Evolutionary conservation across 1,139 yeast genomes (phyloP).

Genomic region (Pichia sp.): DNA sequence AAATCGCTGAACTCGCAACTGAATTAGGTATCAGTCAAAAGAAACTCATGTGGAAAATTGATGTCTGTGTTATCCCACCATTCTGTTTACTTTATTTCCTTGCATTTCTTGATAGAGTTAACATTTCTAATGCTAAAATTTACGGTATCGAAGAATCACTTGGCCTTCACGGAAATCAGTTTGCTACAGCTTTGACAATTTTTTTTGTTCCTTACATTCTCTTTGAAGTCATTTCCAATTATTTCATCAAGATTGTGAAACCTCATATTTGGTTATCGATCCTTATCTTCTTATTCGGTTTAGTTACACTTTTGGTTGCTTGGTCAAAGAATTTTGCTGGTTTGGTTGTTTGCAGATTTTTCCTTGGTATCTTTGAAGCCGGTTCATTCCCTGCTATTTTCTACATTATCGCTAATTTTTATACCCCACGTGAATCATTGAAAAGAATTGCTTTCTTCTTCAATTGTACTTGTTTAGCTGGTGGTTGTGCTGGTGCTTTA

Average conservation of each 20-base stretch:
- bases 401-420: constrained; percentile 52
- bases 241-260: constrained; percentile 47
- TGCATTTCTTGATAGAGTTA: constrained; percentile 66
- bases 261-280: constrained; percentile 61
- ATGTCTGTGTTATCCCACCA: constrained; percentile 60
- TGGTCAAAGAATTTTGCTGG: constrained; percentile 52
- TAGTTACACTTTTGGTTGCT: constrained; percentile 59
- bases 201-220: constrained; percentile 69
- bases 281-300: constrained; percentile 54
- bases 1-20: constrained; percentile 35
- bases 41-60: constrained; percentile 55
- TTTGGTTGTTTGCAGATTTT: constrained; percentile 52
- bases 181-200: constrained; percentile 57
- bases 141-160: constrained; percentile 55
- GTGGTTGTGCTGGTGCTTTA: constrained; percentile 78
- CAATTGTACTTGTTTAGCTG: constrained; percentile 65
- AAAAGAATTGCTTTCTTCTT: constrained; percentile 63
- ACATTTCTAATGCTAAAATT: constrained; percentile 66
- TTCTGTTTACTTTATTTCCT: constrained; percentile 61
- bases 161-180: constrained; percentile 49
- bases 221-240: constrained; percentile 63
- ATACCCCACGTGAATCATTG: constrained; percentile 60
- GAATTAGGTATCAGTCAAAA: constrained; percentile 38
- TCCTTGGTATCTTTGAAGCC: constrained; percentile 60
- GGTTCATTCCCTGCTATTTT: constrained; percentile 72